Evolutionary conservation across 169 alveolate species (phyloP), one percentile per base, ranked within the genome.

Genomic region (Amoebophrya sp.): DNA sequence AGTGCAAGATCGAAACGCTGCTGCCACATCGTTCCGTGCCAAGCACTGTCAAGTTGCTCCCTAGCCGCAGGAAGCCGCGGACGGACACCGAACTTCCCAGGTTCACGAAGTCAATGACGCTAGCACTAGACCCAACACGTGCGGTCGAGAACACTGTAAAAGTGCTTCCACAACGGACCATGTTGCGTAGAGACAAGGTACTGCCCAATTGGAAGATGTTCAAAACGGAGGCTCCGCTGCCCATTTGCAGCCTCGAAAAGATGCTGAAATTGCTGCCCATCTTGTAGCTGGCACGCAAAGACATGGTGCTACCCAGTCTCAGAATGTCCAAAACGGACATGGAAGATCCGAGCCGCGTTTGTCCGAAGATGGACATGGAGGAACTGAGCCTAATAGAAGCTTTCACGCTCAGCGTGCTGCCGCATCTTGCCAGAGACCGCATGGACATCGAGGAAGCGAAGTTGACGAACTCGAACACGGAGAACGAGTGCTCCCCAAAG

Each of bases 51-150:
- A 89, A 47, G 40, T 33, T 36, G 90, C 41, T 26, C 36, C 90
- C 90, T 18, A 89, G 90, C 90, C 90, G 36, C 2, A 40, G n/a
- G 40, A 40, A 14, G 33, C 54, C 34, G n/a, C 90, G 90, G 41
- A 89, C 90, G 0, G 90, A 89, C 0, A 89, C n/a, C 34, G 41
- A 89, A 14, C 54, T 36, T 1, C 90, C 90, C 6, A 14, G n/a
- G 26, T 26, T 47, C 54, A 89, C 39, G 90, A 89, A 89, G 47
- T 89, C 90, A 14, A 89, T 36, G 40, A 89, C 40, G 33, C 54
- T 36, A 26, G 39, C 39, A 33, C 40, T 14, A 2, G 24, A 2
- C 2, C 90, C 90, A 33, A 34, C 36, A 33, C 41, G 41, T 6
- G 40, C 90, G 90, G 24, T 14, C 33, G 53, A 41, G 39, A 34